These are phyloP conservation scores for Fusarium setosum DNA, from an alignment of 2,329 filamentous ascomycete genomes.

Conservation along the genomic window DNA sequence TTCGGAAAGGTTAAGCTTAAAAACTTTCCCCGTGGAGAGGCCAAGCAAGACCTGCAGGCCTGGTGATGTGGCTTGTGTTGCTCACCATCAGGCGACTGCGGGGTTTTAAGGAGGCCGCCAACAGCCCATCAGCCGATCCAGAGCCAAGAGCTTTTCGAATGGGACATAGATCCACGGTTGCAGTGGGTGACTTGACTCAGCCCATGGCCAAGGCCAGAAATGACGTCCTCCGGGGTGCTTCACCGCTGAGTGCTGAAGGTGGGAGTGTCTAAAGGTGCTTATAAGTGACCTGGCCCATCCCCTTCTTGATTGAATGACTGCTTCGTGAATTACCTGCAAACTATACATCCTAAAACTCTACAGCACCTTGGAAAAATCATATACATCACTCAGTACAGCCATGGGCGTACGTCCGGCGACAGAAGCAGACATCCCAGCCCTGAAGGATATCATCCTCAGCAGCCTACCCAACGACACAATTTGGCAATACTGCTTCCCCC, in stretches of 20 bases:
- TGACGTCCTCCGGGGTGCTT: neutral
- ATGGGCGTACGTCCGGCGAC: constrained; percentile 34
- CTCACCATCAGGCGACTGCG: constrained; percentile 11
- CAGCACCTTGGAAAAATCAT: neutral
- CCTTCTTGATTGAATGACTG: neutral
- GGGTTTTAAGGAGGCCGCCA: constrained; percentile 11
- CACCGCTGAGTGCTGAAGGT: neutral
- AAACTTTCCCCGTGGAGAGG: too few species aligned
- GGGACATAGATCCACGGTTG: neutral
- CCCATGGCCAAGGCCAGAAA: constrained; percentile 5
- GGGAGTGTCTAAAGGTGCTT: neutral
- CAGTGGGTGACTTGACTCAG: neutral
- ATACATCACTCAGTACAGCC: neutral
- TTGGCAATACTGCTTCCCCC: constrained; percentile 30
- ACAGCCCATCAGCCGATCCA: constrained; percentile 5
- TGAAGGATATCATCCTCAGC: constrained; percentile 33
- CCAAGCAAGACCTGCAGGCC: neutral
- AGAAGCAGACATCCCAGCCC: constrained; percentile 21
- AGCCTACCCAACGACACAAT: constrained; percentile 25
- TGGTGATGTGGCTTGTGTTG: neutral
- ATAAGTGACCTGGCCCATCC: neutral
- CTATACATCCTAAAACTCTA: neutral
- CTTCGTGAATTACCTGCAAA: neutral
- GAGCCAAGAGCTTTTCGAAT: neutral
- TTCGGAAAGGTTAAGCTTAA: too few species aligned